Conservation (phyloP, 78 protist genomes). For the Capsaspora owczarzaki region DNA sequence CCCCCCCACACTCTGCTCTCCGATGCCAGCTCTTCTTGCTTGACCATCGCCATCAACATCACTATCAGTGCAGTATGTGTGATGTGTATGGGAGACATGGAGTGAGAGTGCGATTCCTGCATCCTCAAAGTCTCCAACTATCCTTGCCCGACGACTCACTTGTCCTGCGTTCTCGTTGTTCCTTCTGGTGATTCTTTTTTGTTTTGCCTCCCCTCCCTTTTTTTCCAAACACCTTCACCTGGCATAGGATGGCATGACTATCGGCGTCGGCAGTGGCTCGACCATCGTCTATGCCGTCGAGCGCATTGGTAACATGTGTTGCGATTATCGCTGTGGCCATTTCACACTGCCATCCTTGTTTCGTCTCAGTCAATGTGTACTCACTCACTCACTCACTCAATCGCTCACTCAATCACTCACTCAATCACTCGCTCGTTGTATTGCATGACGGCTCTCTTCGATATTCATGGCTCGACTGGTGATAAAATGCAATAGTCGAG, state of each 20-base stretch:
- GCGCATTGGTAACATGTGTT: slow-evolving; percentile 23
- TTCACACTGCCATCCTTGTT: slow-evolving; percentile 1
- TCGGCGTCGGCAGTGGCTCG: slow-evolving; percentile 79
- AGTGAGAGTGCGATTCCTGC: too few relatives aligned
- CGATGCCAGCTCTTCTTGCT: too few relatives aligned
- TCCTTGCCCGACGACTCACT: too few relatives aligned
- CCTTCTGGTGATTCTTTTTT: not conserved
- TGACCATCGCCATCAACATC: too few relatives aligned
- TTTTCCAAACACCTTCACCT: not conserved
- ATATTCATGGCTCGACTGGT: not conserved
- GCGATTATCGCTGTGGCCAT: not conserved
- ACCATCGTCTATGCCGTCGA: slow-evolving; percentile 78
- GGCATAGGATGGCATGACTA: not conserved
- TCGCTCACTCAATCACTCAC: too few relatives aligned
- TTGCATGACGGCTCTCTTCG: not conserved
- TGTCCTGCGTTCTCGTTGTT: not conserved
- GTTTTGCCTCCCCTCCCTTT: not conserved
- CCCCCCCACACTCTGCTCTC: too few relatives aligned
- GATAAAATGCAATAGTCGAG: slow-evolving; percentile 1
- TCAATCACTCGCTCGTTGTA: too few relatives aligned
- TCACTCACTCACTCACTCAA: too few relatives aligned
- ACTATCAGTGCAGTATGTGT: too few relatives aligned
- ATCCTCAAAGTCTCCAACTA: too few relatives aligned
- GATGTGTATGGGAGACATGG: too few relatives aligned
- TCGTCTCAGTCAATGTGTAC: too few relatives aligned